Percentiles rank a stretch among this genome's conserved stretches.
phyloP scores from a whole-genome alignment of 352 stramenopile species.

The Globisporangium alternatum region DNA sequence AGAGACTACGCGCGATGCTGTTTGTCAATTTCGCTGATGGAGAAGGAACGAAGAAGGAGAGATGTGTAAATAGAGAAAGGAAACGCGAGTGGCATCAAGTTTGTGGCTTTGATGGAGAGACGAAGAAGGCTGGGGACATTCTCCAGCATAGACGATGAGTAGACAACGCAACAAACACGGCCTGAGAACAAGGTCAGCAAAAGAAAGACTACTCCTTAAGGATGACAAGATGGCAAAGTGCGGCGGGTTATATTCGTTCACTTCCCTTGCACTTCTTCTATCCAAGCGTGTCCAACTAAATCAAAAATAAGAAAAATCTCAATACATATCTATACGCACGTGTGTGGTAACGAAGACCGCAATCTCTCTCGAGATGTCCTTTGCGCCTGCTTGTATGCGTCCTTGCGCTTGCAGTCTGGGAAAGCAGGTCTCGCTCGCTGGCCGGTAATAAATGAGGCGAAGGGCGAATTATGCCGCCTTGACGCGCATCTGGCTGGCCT shows the following conservation, averaged over 20 bases:
- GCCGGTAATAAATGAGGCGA: conserved; percentile 14
- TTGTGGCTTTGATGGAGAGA: background rate
- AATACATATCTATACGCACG: conserved; percentile 14
- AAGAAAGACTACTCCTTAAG: background rate
- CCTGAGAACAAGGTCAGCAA: background rate
- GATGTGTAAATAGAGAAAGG: conserved; percentile 9
- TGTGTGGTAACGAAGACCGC: background rate
- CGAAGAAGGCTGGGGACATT: background rate
- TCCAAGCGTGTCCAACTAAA: background rate
- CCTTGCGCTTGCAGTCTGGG: background rate
- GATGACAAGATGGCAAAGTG: background rate
- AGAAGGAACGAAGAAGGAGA: background rate
- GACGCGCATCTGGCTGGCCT: conserved; percentile 53
- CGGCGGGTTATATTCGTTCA: conserved; percentile 10
- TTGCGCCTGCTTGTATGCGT: background rate
- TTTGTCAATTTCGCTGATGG: background rate
- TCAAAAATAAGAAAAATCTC: conserved; percentile 10
- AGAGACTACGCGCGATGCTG: background rate
- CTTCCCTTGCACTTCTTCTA: conserved; percentile 1
- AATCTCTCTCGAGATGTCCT: background rate
- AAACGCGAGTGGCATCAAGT: background rate
- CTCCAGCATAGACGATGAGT: background rate
- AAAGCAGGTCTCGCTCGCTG: background rate
- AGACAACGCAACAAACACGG: background rate
- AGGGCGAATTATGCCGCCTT: conserved; percentile 40